Base-by-base conservation (phyloP, 2,329 filamentous ascomycete species). In the Botrytis tulipae region DNA sequence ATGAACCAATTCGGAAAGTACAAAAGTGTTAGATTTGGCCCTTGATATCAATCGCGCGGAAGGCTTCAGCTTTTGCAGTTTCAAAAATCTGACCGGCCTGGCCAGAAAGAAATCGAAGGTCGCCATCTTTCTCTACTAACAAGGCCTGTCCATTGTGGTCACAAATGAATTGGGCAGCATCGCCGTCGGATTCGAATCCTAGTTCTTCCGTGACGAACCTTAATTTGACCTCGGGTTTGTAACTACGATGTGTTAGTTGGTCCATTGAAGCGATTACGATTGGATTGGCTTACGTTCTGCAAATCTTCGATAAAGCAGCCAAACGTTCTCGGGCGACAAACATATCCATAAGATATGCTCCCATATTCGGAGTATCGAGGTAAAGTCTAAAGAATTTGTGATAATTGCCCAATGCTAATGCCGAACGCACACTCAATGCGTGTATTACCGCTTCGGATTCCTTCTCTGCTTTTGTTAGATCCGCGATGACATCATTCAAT, bases 391-490 rank as follows among this genome's bases (percentile, higher is more conserved):
- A 98, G 84, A 99, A 98, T 82, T 90, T 95, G 85, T 99, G 95
- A 83, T 98, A 98, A 84, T 98, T 98, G 79, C 95, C 95, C 82
- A 97, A 86, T 70, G 96, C 95, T 80, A 98, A 85, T 67, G 96
- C 93, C 71, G 95, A 97, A 79, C 96, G 93, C 76, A 98, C 94
- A 78, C 92, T 89, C 79, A 99, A 86, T 57, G 96, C 96, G 85
- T 99, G 95, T 84, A 94, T 94, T 82, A 99, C 92, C 74, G 93
- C 88, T 75, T 83, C 85, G 83, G 96, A 91, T 83, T 90, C 87
- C 86, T 98, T 98, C 86, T 98, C 96, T 95, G 93, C 90, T 88
- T 91, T 85, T 84, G 95, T 98, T 96, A 99, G 93, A 93, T 98
- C 95, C 88, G 95, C 94, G 87, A 99, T 89, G 82, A 95, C 91